Evolutionary conservation across 139 green algal species (phyloP).

Genomic region (Haematococcus sp.): DNA sequence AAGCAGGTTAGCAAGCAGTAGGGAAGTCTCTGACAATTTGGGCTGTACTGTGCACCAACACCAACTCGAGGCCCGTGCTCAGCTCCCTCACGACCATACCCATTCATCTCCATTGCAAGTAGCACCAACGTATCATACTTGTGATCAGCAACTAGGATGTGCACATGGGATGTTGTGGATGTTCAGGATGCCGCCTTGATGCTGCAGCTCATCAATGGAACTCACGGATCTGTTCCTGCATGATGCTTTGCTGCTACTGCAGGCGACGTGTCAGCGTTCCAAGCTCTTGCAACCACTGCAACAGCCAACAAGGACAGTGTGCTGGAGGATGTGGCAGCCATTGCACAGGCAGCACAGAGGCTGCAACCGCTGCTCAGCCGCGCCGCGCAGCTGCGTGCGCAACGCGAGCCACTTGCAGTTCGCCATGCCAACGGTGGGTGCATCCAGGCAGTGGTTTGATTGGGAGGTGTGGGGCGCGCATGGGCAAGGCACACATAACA

Average conservation of each 20-base stretch:
- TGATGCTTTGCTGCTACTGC: not conserved
- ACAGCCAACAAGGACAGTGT: conserved; percentile 7
- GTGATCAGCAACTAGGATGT: no score
- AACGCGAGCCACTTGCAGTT: not conserved
- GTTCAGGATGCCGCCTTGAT: no score
- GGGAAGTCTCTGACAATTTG: no score
- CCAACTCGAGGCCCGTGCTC: no score
- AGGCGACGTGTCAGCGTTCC: conserved; percentile 4
- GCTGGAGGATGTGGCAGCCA: conserved; percentile 4
- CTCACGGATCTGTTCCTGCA: not conserved
- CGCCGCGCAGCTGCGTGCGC: conserved; percentile 6
- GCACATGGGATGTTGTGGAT: no score
- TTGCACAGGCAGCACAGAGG: conserved; percentile 4
- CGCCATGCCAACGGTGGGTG: not conserved
- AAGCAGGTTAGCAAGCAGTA: no score
- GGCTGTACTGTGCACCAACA: no score
- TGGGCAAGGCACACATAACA: no score
- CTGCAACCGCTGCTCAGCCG: conserved; percentile 17
- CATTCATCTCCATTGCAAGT: no score
- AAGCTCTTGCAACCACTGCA: not conserved
- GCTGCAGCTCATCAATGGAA: no score
- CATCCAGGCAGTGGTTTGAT: not conserved
- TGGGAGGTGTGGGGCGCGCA: not conserved
- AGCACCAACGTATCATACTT: no score
- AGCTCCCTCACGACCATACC: no score